phyloP scores from a whole-genome alignment of 768 basidiomycete genomes.

The Crepidotus variabilis region DNA sequence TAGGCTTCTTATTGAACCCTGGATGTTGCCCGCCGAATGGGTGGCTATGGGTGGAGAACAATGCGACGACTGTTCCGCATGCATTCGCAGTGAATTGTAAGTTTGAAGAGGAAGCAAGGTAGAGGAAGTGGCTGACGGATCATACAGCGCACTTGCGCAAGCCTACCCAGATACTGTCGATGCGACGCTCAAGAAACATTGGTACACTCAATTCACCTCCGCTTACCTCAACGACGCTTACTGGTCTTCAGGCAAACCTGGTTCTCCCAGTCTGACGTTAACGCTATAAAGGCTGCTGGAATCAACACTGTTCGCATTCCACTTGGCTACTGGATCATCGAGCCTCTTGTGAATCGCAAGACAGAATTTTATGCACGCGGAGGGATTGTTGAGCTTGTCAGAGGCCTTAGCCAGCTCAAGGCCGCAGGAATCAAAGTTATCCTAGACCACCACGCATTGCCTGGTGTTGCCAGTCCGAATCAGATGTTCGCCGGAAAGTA shows the following conservation, averaged over 20 bases:
- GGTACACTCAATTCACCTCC: constrained; percentile 31
- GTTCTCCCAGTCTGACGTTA: constrained; percentile 65
- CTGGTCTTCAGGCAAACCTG: constrained; percentile 50
- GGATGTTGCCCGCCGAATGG: constrained; percentile 85
- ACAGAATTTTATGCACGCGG: constrained; percentile 68
- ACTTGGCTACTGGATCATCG: constrained; percentile 81
- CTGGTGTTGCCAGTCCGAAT: constrained; percentile 58
- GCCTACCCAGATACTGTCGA: constrained; percentile 61
- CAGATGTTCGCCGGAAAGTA: constrained; percentile 73
- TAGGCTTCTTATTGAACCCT: constrained; percentile 76
- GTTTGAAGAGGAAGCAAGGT: constrained; percentile 8
- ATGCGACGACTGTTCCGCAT: constrained; percentile 56
- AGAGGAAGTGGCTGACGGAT: not conserved
- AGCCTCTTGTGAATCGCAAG: constrained; percentile 58
- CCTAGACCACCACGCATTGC: constrained; percentile 64
- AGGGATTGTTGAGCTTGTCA: constrained; percentile 61
- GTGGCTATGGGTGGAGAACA: constrained; percentile 64
- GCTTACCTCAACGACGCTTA: not conserved
- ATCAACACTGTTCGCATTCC: constrained; percentile 80
- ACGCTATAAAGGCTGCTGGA: constrained; percentile 45
- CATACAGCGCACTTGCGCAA: constrained; percentile 50
- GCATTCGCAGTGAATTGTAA: constrained; percentile 69
- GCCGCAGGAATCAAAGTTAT: constrained; percentile 64
- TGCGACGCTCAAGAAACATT: constrained; percentile 55
- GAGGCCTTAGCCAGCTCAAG: constrained; percentile 57